These are phyloP conservation scores for Apiospora marii DNA, from an alignment of 2,329 filamentous ascomycete genomes.

Conservation along the genomic window DNA sequence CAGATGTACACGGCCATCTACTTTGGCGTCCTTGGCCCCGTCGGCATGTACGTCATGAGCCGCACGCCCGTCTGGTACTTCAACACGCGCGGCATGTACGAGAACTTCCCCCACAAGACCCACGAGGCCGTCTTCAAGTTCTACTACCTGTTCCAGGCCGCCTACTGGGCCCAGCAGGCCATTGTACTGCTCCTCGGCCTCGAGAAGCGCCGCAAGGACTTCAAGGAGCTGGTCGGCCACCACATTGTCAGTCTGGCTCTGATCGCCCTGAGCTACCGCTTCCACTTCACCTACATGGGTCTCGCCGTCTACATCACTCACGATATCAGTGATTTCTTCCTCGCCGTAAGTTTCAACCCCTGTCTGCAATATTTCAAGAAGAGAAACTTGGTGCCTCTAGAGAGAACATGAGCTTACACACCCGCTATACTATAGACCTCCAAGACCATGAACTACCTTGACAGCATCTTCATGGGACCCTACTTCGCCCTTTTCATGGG, in stretches of 20 bases:
- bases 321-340: constrained; percentile 94
- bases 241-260: constrained; percentile 88
- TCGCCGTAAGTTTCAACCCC: constrained; percentile 70
- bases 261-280: constrained; percentile 88
- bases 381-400: not conserved
- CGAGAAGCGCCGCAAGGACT: constrained; percentile 95
- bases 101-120: constrained; percentile 82
- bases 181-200: constrained; percentile 86
- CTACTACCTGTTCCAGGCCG: constrained; percentile 93
- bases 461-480: constrained; percentile 77
- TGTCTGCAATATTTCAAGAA: not conserved
- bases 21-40: constrained; percentile 82
- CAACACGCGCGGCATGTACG: constrained; percentile 90
- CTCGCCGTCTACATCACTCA: constrained; percentile 93
- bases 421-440: constrained; percentile 68
- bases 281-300: constrained; percentile 97
- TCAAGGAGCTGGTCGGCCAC: constrained; percentile 89
- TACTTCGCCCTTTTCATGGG: constrained; percentile 86
- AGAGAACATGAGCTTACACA: not conserved
- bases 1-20: constrained; percentile 95
- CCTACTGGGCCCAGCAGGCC: constrained; percentile 95
- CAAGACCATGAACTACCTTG: constrained; percentile 90
- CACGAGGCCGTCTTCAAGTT: constrained; percentile 88
- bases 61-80: constrained; percentile 95
- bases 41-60: constrained; percentile 90